Conservation (phyloP, 495 filamentous ascomycete genomes). For the Daldinia caldariorum region DNA sequence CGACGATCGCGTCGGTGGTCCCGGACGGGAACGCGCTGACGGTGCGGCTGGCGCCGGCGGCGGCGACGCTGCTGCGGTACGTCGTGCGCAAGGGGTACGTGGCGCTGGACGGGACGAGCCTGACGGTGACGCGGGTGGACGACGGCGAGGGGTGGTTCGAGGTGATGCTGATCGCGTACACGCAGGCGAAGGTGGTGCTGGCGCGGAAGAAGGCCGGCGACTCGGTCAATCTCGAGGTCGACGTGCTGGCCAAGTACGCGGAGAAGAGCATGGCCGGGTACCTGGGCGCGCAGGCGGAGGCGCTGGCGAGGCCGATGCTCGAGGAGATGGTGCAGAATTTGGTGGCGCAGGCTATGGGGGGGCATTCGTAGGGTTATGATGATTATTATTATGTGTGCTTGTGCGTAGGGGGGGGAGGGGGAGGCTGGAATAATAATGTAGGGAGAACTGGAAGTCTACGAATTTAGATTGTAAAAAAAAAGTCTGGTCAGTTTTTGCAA, state of each 20-base stretch:
- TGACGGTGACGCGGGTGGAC: slow-evolving; percentile 88
- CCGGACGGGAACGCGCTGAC: slow-evolving; percentile 90
- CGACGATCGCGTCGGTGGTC: slow-evolving; percentile 70
- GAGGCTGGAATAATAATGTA: not conserved
- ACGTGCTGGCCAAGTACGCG: slow-evolving; percentile 98
- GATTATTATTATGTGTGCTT: too few relatives aligned
- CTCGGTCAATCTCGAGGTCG: slow-evolving; percentile 94
- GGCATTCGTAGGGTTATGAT: slow-evolving; percentile 20
- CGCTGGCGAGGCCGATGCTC: slow-evolving; percentile 67
- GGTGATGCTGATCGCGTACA: slow-evolving; percentile 99
- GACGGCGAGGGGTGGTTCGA: slow-evolving; percentile 88
- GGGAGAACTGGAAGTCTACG: not conserved
- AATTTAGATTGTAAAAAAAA: not conserved
- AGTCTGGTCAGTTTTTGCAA: not conserved
- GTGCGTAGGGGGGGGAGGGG: slow-evolving; percentile 47
- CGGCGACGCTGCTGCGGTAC: too few relatives aligned
- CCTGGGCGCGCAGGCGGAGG: slow-evolving; percentile 64
- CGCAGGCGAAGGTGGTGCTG: slow-evolving; percentile 90
- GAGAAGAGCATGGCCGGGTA: slow-evolving; percentile 91
- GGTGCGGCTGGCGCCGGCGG: slow-evolving; percentile 82
- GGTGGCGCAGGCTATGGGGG: slow-evolving; percentile 75
- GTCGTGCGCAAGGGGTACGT: slow-evolving; percentile 98
- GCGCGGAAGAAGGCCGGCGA: slow-evolving; percentile 84
- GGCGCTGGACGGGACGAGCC: slow-evolving; percentile 92
- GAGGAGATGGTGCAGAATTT: slow-evolving; percentile 85